A percentile compares a stretch with the other conserved stretches of the same genome.
These are phyloP conservation scores for Fusarium vanettenii DNA, from an alignment of 2,329 filamentous ascomycete genomes.

Conservation along the genomic window DNA sequence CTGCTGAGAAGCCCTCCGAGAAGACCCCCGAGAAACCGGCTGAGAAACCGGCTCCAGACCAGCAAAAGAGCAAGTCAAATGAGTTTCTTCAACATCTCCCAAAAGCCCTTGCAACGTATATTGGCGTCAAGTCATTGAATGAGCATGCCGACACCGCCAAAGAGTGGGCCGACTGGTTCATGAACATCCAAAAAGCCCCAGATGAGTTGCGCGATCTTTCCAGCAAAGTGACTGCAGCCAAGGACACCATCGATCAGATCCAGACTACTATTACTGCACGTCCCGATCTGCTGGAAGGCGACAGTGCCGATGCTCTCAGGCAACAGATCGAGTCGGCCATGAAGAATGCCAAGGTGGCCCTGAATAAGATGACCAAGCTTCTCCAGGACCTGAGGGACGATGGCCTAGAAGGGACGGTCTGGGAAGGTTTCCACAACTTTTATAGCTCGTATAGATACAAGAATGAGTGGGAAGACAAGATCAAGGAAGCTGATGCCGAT, in stretches of 20 bases:
- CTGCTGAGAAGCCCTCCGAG: neutral
- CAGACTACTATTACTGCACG: constrained; percentile 43
- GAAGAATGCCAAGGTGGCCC: constrained; percentile 38
- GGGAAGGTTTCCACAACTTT: constrained; percentile 44
- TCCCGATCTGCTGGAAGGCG: constrained; percentile 47
- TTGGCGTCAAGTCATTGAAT: constrained; percentile 40
- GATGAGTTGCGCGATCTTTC: constrained; percentile 46
- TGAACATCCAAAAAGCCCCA: constrained; percentile 46
- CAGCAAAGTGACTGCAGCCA: constrained; percentile 42
- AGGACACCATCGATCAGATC: constrained; percentile 48
- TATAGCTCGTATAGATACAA: constrained; percentile 50
- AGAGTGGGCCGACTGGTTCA: constrained; percentile 50
- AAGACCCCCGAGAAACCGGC: neutral
- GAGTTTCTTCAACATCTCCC: constrained; percentile 41
- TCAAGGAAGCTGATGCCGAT: constrained; percentile 44
- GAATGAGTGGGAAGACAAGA: constrained; percentile 47
- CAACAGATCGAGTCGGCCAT: constrained; percentile 46
- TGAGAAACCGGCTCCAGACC: neutral
- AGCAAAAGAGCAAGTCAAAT: neutral
- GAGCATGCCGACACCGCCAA: constrained; percentile 48
- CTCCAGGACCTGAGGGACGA: constrained; percentile 44
- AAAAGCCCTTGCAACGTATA: constrained; percentile 41
- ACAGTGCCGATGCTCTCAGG: constrained; percentile 42
- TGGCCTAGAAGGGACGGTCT: constrained; percentile 31
- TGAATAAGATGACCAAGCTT: constrained; percentile 46